phyloP scores from a whole-genome alignment of 164 flowering plant genomes.

The Berberis thunbergii region DNA sequence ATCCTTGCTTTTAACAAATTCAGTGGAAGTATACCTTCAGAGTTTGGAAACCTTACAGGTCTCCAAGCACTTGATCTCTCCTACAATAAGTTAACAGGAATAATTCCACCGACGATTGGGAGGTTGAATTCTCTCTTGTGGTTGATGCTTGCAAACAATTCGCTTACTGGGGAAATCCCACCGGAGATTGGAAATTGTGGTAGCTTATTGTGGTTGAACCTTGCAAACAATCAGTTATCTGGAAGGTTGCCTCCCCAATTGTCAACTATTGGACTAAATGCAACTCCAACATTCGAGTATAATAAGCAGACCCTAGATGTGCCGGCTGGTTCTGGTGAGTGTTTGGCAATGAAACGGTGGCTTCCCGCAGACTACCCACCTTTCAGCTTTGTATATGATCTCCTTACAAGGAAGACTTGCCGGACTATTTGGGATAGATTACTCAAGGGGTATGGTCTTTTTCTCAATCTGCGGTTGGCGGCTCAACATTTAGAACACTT shows the following conservation, averaged over 20 bases:
- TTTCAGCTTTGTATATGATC: slow-evolving; percentile 60
- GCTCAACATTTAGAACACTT: slow-evolving; percentile 23
- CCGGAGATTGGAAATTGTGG: slow-evolving; percentile 70
- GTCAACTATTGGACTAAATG: slow-evolving; percentile 43
- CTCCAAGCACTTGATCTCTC: slow-evolving; percentile 88
- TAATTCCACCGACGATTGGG: slow-evolving; percentile 64
- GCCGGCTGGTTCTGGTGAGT: slow-evolving; percentile 67
- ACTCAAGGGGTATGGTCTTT: slow-evolving; percentile 60
- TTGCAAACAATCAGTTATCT: slow-evolving; percentile 57
- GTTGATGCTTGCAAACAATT: slow-evolving; percentile 83
- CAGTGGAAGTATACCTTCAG: slow-evolving; percentile 52
- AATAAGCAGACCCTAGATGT: slow-evolving; percentile 22
- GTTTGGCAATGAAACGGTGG: slow-evolving; percentile 77
- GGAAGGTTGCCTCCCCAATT: slow-evolving; percentile 61
- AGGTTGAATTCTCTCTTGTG: slow-evolving; percentile 64
- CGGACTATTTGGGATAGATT: slow-evolving; percentile 55
- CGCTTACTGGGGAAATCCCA: slow-evolving; percentile 60
- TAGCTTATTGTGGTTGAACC: slow-evolving; percentile 82
- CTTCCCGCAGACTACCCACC: slow-evolving; percentile 86
- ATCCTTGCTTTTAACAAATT: slow-evolving; percentile 57
- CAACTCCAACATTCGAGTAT: slow-evolving; percentile 36
- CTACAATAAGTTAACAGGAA: slow-evolving; percentile 47
- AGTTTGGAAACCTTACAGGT: slow-evolving; percentile 40
- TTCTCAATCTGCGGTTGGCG: slow-evolving; percentile 49
- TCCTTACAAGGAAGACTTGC: slow-evolving; percentile 63